These are phyloP conservation scores for Polymyxa betae DNA, from an alignment of 208 protist species.

Conservation along the genomic window DNA sequence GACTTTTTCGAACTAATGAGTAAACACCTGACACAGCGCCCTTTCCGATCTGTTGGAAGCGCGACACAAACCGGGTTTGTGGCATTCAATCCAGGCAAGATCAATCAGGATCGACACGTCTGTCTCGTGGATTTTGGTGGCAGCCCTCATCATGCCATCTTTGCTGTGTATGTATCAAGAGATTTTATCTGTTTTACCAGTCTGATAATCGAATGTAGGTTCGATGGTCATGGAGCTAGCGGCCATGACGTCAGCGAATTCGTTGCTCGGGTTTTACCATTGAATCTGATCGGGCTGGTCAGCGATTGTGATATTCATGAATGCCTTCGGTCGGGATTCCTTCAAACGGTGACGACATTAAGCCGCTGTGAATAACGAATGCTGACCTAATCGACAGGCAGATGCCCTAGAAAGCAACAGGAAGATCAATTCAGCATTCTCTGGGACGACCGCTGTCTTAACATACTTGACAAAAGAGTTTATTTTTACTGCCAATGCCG, in stretches of 20 bases:
- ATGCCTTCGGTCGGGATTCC: neutral
- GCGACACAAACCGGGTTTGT: constrained; percentile 49
- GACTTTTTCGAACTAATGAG: too few relatives aligned
- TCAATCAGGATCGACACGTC: constrained; percentile 57
- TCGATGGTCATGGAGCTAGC: constrained; percentile 48
- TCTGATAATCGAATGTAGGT: neutral
- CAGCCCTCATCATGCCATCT: neutral
- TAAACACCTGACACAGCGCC: neutral
- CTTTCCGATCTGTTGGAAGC: neutral
- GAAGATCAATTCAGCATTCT: constrained; percentile 41
- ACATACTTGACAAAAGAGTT: constrained; percentile 17
- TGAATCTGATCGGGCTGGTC: neutral
- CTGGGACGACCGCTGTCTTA: constrained; percentile 58
- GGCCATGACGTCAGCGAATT: constrained; percentile 58
- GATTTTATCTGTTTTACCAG: constrained; percentile 26
- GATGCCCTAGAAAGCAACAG: constrained; percentile 42
- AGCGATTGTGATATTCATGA: neutral
- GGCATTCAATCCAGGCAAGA: constrained; percentile 53
- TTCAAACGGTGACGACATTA: neutral
- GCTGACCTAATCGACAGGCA: neutral
- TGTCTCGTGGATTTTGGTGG: constrained; percentile 41
- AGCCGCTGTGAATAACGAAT: too few relatives aligned
- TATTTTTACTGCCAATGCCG: constrained; percentile 50
- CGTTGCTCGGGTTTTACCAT: neutral
- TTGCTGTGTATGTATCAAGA: constrained; percentile 22